phyloP scores from a whole-genome alignment of 441 rosid species.

The Biscutella laevigata region DNA sequence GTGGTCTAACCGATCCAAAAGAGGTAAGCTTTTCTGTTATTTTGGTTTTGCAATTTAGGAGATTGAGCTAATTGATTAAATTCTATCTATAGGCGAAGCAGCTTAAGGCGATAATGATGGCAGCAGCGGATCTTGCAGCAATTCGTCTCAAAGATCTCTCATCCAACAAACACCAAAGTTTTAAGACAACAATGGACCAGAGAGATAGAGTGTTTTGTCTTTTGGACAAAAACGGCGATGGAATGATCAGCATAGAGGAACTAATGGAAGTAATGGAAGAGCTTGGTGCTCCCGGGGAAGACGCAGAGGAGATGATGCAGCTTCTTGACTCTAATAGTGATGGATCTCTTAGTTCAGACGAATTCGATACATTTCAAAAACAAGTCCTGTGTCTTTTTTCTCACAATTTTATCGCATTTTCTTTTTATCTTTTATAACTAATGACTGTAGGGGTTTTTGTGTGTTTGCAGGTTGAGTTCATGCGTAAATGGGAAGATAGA shows the following conservation, averaged over 20 bases:
- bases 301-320: slow-evolving; percentile 90
- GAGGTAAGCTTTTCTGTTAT: slow-evolving; percentile 40
- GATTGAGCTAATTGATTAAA: slow-evolving; percentile 9
- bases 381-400: slow-evolving; percentile 36
- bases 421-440: neutral
- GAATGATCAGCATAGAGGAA: slow-evolving; percentile 91
- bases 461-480: slow-evolving; percentile 57
- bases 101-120: slow-evolving; percentile 90
- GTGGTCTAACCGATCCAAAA: slow-evolving; percentile 78
- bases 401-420: neutral
- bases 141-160: slow-evolving; percentile 79
- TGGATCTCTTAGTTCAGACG: slow-evolving; percentile 88
- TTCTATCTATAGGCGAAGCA: slow-evolving; percentile 58
- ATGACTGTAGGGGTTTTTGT: neutral
- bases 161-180: slow-evolving; percentile 37
- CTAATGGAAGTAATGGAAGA: slow-evolving; percentile 96
- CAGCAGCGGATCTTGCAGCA: slow-evolving; percentile 90
- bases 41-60: neutral
- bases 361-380: slow-evolving; percentile 71
- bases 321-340: slow-evolving; percentile 91
- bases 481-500: slow-evolving; percentile 57
- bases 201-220: slow-evolving; percentile 65
- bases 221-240: slow-evolving; percentile 87
- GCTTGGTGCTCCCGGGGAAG: slow-evolving; percentile 89
- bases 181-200: slow-evolving; percentile 39